phyloP scores from a whole-genome alignment of 805 yeast genomes.

The Sugiyamaella smithiae region DNA sequence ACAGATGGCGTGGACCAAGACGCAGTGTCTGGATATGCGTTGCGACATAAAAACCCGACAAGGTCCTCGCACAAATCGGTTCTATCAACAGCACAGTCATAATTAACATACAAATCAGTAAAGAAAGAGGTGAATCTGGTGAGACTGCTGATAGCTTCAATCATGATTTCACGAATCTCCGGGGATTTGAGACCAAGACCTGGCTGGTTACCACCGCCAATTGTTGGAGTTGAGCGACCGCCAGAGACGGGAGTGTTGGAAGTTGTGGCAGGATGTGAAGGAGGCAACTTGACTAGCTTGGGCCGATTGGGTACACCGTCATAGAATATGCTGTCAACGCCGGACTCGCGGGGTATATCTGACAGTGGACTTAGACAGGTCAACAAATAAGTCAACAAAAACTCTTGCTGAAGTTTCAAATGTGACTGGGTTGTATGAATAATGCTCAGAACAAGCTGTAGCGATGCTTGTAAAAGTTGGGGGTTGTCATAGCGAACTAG shows the following conservation, averaged over 20 bases:
- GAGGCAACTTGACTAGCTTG: slow-evolving; percentile 57
- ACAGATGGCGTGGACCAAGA: slow-evolving; percentile 73
- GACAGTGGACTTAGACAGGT: slow-evolving; percentile 36
- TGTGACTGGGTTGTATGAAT: slow-evolving; percentile 61
- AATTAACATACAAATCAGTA: slow-evolving; percentile 71
- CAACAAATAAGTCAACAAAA: slow-evolving; percentile 38
- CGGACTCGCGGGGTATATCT: slow-evolving; percentile 38
- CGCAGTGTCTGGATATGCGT: slow-evolving; percentile 86
- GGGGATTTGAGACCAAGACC: slow-evolving; percentile 27
- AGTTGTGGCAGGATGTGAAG: slow-evolving; percentile 36
- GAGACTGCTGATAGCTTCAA: slow-evolving; percentile 71
- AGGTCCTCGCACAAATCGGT: slow-evolving; percentile 69
- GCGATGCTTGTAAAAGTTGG: slow-evolving; percentile 66
- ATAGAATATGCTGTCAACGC: slow-evolving; percentile 38
- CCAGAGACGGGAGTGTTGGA: slow-evolving; percentile 23
- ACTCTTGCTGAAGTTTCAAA: slow-evolving; percentile 78
- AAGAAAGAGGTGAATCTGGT: slow-evolving; percentile 59
- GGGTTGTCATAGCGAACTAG: slow-evolving; percentile 74
- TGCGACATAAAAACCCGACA: slow-evolving; percentile 66
- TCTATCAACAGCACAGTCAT: slow-evolving; percentile 88
- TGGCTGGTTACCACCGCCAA: slow-evolving; percentile 13
- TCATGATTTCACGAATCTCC: slow-evolving; percentile 65
- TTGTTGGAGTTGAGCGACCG: slow-evolving; percentile 19
- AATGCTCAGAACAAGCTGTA: slow-evolving; percentile 72
- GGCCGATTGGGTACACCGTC: slow-evolving; percentile 40